Base-by-base conservation (phyloP, 345 rosid species). In the Euphorbia peplus region DNA sequence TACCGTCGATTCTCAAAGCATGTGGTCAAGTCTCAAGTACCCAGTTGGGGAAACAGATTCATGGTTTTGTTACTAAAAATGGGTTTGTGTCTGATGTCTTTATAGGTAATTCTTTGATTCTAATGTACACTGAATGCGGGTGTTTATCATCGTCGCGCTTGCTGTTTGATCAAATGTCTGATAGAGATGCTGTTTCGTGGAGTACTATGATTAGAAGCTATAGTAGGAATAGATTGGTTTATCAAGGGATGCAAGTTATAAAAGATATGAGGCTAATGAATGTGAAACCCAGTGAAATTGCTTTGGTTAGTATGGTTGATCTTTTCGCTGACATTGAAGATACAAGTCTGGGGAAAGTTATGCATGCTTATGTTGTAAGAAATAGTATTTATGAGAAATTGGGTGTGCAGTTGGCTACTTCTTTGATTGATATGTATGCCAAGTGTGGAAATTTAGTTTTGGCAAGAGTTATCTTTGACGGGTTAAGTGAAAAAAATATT, bases 141-240 rank as follows among this genome's bases (percentile, higher is more conserved):
- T 26, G 64, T 42, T n/a, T 50, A 28, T 52, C 22, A 4, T 69
- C 60, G 19, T 82, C 86, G 3, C 62, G 80, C 19, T 32, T 54
- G 0, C 12, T 83, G 69, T 84, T 86, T 57, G 85, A 82, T 64
- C 69, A 70, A 69, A 82, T 81, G 86, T 24, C 59, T 19, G 63
- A 66, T 4, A 82, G 79, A 70, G 90, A 86, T 71, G 69, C n/a
- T 35, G 83, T 82, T 64, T 79, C 90, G 9, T 85, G 87, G 90
- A 85, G 83, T 71, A 76, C 80, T 14, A 80, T 83, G 82, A 80
- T 86, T 60, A 50, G 82, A 46, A 47, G 80, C 42, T 80, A 75
- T 61, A 22, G 63, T 55, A 76, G 68, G 14, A 67, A 32, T 6
- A 74, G 74, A 66, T 71, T 66, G 42, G 50, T 73, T 15, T 57